Conservation (phyloP, 768 basidiomycete genomes). For the Atractiella rhizophila region DNA sequence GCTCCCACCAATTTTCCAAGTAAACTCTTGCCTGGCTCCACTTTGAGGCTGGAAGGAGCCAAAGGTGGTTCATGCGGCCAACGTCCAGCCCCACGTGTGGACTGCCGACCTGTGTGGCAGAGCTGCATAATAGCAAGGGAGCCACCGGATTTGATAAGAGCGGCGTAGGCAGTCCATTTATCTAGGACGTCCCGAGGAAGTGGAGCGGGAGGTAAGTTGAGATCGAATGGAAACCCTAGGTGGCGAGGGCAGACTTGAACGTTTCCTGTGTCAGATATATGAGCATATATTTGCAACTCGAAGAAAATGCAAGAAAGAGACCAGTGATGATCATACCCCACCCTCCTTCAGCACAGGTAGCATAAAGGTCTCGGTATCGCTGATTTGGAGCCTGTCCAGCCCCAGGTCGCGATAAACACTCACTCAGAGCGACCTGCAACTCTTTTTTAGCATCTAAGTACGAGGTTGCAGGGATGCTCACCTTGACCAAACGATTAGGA, state of each 20-base stretch:
- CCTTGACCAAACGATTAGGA: conserved; percentile 33
- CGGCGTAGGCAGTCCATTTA: not conserved
- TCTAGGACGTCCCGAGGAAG: conserved; percentile 4
- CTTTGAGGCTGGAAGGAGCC: conserved; percentile 37
- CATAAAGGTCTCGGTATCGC: conserved; percentile 39
- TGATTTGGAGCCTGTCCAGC: conserved; percentile 29
- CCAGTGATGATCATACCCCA: conserved; percentile 84
- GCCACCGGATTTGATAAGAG: not conserved
- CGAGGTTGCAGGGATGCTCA: conserved; percentile 11
- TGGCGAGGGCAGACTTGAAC: conserved; percentile 41
- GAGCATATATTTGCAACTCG: not conserved
- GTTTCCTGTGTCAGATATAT: conserved; percentile 24
- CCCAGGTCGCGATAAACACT: not conserved
- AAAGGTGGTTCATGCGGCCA: conserved; percentile 34
- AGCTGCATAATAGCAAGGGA: conserved; percentile 54
- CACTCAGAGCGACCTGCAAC: too few relatives aligned
- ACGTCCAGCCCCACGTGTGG: conserved; percentile 44
- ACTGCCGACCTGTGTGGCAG: conserved; percentile 55
- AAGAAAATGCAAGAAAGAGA: conserved; percentile 8
- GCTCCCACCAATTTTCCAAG: conserved; percentile 26
- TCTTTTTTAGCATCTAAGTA: not conserved
- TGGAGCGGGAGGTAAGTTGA: not conserved
- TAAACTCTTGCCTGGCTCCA: conserved; percentile 15
- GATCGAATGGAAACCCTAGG: conserved; percentile 21
- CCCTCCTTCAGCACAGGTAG: conserved; percentile 41